A percentile compares a stretch with the other conserved stretches of the same genome.
phyloP scores from a whole-genome alignment of 1,284 basidiomycete species.

The Stygiomarasmius scandens region DNA sequence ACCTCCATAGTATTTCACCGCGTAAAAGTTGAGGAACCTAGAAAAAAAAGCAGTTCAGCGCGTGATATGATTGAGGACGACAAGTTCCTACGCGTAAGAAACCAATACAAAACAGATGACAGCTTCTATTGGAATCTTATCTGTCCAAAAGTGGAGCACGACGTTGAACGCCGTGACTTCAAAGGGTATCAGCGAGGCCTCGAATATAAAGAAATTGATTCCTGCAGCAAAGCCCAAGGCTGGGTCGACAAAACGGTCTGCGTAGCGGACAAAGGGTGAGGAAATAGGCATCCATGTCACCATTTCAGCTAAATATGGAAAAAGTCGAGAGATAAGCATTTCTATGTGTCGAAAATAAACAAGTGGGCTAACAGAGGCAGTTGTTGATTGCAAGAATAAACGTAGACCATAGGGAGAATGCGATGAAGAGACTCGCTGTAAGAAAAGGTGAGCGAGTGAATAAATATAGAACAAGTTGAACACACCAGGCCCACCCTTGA shows the following conservation, averaged over 20 bases:
- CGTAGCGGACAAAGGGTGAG: constrained; percentile 51
- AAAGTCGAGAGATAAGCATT: background rate
- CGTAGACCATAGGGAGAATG: constrained; percentile 48
- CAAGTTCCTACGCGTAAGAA: constrained; percentile 38
- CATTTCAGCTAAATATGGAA: constrained; percentile 46
- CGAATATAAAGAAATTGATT: constrained; percentile 49
- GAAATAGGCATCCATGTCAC: constrained; percentile 54
- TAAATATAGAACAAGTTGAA: background rate
- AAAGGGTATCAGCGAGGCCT: constrained; percentile 47
- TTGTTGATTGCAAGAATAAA: constrained; percentile 50
- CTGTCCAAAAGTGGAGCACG: constrained; percentile 51
- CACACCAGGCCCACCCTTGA: constrained; percentile 49
- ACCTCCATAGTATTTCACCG: constrained; percentile 55
- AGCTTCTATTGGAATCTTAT: constrained; percentile 45
- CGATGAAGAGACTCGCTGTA: constrained; percentile 45
- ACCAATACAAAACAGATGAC: constrained; percentile 43
- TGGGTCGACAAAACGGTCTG: constrained; percentile 51
- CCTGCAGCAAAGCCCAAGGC: constrained; percentile 49
- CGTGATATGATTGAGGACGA: background rate
- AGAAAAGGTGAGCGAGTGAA: background rate
- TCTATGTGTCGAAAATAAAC: no score
- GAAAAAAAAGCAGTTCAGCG: background rate
- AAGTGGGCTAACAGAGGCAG: constrained; percentile 39
- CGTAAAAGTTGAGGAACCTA: constrained; percentile 47
- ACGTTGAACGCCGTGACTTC: constrained; percentile 50